Evolutionary conservation across 441 rosid genomes (phyloP).

Genomic region (Raphanus hybrid): DNA sequence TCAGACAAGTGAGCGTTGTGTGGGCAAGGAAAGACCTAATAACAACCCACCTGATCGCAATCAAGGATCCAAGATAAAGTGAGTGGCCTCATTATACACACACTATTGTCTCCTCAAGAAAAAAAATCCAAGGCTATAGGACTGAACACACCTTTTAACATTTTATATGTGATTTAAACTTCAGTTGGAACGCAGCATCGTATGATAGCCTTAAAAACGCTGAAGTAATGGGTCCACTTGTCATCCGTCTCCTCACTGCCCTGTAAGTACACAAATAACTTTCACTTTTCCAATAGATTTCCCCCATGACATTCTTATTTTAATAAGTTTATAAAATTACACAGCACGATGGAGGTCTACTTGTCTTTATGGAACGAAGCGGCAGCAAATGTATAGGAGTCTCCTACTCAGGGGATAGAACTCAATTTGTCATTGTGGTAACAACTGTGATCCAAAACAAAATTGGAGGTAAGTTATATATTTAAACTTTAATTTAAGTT

Average conservation of each 20-base stretch:
- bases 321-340: not conserved
- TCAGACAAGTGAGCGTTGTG: constrained; percentile 62
- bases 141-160: not conserved
- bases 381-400: not conserved
- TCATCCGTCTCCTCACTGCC: not conserved
- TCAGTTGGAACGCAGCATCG: constrained; percentile 65
- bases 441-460: not conserved
- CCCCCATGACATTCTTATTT: not conserved
- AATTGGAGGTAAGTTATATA: no score
- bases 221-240: not conserved
- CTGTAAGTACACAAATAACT: not conserved
- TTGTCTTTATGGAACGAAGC: not conserved
- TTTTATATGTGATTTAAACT: constrained; percentile 12
- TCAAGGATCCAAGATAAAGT: constrained; percentile 62
- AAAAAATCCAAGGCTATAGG: constrained; percentile 3
- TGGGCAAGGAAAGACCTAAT: constrained; percentile 50
- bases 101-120: not conserved
- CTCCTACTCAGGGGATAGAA: not conserved
- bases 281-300: not conserved
- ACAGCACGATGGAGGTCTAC: not conserved
- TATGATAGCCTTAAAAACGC: constrained; percentile 40
- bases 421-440: not conserved
- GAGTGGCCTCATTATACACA: constrained; percentile 45
- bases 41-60: constrained; percentile 38
- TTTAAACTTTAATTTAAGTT: no score